Base-by-base conservation (phyloP, 345 rosid genomes). In the Lepidium africanum region DNA sequence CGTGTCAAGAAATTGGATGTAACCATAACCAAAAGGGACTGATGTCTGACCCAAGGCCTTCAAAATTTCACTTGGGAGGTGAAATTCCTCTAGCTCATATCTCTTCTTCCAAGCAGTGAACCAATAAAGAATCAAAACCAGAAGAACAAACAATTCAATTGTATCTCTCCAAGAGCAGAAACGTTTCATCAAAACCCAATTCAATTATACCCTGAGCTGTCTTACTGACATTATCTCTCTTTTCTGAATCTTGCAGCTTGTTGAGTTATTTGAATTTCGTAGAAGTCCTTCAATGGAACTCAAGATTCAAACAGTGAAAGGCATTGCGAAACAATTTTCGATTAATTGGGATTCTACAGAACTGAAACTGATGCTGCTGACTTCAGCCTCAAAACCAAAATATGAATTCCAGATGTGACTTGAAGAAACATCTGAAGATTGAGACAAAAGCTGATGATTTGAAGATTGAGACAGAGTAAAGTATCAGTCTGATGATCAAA, bases 11-110 rank as follows among this genome's bases (percentile, higher is more conserved):
- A 94, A 94, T 71, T 86, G 97, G 70, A 91, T 51, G 73, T 77
- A 91, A 30, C 96, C 97, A 67, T 87, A 89, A 57, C 99, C 99
- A 73, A 94, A 94, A 37, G 96, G 96, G 1, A 71, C 96, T 6
- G 85, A 79, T 57, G 76, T 84, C 82, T 94, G 99, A 2, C 81
- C 77, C 66, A 87, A 69, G n/a, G 93, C 89, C 75, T 85, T 83
- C 4, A 93, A 81, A 35, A 91, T 76, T 47, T 87, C 93, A 61
- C 5, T 2, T 2, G 99, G 96, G 32, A 91, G 91, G 65, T 79
- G 91, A 78, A 94, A 87, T 19, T 91, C 96, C 19, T 73, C 86
- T 10, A 94, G 87, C 45, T 83, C 84, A 42, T 84, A 78, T 48
- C 80, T 83, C 68, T 80, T 90, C 71, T 89, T 86, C 99, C 97